These are phyloP conservation scores for Pseudevernia furfuracea DNA, from an alignment of 495 filamentous ascomycete genomes.

Conservation along the genomic window DNA sequence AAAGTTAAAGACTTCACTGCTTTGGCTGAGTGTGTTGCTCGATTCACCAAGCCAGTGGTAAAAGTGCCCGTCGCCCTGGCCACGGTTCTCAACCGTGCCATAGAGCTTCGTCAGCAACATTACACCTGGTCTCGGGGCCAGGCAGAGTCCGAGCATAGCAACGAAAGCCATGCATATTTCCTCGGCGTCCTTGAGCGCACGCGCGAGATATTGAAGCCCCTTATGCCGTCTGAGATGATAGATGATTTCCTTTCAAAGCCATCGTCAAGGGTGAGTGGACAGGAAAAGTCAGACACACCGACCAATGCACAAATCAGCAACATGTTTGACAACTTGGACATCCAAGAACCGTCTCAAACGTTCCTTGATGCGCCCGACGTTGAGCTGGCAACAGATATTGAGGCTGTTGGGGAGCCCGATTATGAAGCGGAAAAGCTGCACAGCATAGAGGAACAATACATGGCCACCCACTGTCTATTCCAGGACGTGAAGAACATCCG, in stretches of 20 bases:
- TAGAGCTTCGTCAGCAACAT: conserved; percentile 20
- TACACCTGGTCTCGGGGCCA: conserved; percentile 15
- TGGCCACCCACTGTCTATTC: conserved; percentile 23
- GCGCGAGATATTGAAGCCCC: conserved; percentile 29
- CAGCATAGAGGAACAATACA: conserved; percentile 26
- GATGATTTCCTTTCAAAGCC: background rate
- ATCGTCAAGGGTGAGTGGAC: background rate
- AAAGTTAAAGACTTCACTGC: conserved; percentile 35
- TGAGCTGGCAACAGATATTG: conserved; percentile 17
- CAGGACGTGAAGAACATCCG: conserved; percentile 24
- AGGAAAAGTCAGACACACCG: background rate
- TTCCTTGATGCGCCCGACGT: conserved; percentile 32
- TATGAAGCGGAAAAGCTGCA: conserved; percentile 33
- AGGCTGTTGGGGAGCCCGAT: conserved; percentile 2
- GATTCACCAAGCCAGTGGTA: conserved; percentile 19
- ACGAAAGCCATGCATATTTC: conserved; percentile 33
- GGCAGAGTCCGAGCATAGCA: conserved; percentile 6
- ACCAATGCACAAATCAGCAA: conserved; percentile 22
- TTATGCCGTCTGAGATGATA: conserved; percentile 15
- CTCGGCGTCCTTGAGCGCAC: conserved; percentile 31
- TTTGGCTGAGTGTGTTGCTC: conserved; percentile 34
- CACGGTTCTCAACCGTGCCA: conserved; percentile 15
- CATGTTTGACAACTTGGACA: conserved; percentile 28
- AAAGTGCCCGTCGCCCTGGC: conserved; percentile 23
- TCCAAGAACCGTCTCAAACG: conserved; percentile 35